Percentiles rank a stretch among this genome's conserved stretches.
These are phyloP conservation scores for Cylindrotheca closterium DNA, from an alignment of 108 stramenopile genomes.

Conservation along the genomic window DNA sequence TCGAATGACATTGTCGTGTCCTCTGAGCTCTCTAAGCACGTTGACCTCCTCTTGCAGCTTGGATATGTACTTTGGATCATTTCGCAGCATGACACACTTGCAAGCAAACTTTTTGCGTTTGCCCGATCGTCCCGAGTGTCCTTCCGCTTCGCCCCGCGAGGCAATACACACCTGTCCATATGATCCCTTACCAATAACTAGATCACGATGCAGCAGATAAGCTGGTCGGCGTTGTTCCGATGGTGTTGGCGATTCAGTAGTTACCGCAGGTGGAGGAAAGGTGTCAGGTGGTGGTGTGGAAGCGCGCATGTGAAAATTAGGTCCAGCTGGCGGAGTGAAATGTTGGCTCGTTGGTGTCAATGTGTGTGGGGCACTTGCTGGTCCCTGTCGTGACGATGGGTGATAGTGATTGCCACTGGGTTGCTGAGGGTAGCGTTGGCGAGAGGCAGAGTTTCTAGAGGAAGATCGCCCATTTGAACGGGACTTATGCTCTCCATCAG, in stretches of 20 bases:
- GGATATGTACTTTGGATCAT: conserved; percentile 92
- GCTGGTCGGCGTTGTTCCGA: conserved; percentile 71
- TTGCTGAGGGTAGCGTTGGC: conserved; percentile 21
- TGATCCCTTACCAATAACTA: conserved; percentile 90
- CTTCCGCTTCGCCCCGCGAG: conserved; percentile 82
- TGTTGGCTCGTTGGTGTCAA: conserved; percentile 23
- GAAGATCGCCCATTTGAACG: conserved; percentile 10
- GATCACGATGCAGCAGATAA: conserved; percentile 84
- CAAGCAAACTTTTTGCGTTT: conserved; percentile 92
- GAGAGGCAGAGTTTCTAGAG: conserved; percentile 7
- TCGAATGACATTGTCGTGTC: conserved; percentile 76
- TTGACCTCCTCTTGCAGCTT: conserved; percentile 93
- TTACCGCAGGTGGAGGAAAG: conserved; percentile 57
- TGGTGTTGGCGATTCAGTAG: conserved; percentile 47
- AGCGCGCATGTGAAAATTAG: conserved; percentile 17
- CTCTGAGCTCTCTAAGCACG: conserved; percentile 82
- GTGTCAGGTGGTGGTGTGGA: conserved; percentile 36
- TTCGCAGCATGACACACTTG: conserved; percentile 88
- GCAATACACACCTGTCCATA: conserved; percentile 94
- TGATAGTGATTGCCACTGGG: conserved; percentile 13
- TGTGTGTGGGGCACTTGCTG: conserved; percentile 26
- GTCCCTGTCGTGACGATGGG: conserved; percentile 26
- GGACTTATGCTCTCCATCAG: conserved; percentile 4
- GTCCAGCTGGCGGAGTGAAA: conserved; percentile 9
- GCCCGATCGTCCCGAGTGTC: conserved; percentile 52